A percentile compares a stretch with the other conserved stretches of the same genome.
Evolutionary conservation across 176 grass and related monocot species (phyloP).

Genomic region (Otatea glauca): DNA sequence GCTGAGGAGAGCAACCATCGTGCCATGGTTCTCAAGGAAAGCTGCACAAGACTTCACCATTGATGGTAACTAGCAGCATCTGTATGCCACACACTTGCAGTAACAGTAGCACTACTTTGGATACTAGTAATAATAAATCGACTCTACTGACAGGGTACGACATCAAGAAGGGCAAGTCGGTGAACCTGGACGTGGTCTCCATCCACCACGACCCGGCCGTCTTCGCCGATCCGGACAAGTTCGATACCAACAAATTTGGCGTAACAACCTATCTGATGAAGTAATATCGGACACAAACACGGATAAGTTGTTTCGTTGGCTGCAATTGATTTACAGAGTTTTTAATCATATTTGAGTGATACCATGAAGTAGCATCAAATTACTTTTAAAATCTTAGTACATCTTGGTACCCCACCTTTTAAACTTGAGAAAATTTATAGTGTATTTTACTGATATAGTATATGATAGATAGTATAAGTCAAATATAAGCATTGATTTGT

Average conservation of each 20-base stretch:
- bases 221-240: constrained; percentile 53
- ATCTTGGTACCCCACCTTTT: too few relatives aligned
- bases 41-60: constrained; percentile 66
- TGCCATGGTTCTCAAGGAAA: constrained; percentile 73
- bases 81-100: background rate
- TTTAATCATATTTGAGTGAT: too few relatives aligned
- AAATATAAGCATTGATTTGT: too few relatives aligned
- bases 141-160: constrained; percentile 34
- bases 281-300: background rate
- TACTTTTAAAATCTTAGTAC: too few relatives aligned
- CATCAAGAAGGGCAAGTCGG: constrained; percentile 59
- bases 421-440: too few relatives aligned
- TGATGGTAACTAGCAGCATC: constrained; percentile 37
- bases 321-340: background rate
- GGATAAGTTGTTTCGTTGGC: background rate
- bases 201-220: constrained; percentile 70
- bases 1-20: constrained; percentile 67
- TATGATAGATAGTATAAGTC: too few relatives aligned
- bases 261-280: background rate
- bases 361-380: too few relatives aligned
- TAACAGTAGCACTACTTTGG: background rate
- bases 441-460: too few relatives aligned
- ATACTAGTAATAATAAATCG: background rate
- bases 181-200: constrained; percentile 79
- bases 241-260: constrained; percentile 61